Evolutionary conservation across 2,329 filamentous ascomycete genomes (phyloP).

Genomic region (Cladophialophora bantiana): DNA sequence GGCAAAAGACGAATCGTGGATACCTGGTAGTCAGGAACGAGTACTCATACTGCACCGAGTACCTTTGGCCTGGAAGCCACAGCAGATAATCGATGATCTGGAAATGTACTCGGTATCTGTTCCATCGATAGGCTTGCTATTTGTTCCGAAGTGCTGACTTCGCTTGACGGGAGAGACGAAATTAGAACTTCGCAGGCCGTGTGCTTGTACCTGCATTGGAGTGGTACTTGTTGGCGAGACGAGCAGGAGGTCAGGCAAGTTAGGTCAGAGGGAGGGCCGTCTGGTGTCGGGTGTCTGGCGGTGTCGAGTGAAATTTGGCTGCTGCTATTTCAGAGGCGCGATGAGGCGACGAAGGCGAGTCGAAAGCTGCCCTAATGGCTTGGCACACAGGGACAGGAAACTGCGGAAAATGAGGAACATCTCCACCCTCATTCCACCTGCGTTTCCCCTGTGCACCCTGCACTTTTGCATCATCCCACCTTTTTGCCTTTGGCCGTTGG

Average conservation of each 20-base stretch:
- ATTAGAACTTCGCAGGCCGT: constrained; percentile 3
- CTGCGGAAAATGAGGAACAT: not conserved
- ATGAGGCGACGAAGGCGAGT: not conserved
- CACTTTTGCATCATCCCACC: not conserved
- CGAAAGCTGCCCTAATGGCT: not conserved
- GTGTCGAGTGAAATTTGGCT: not conserved
- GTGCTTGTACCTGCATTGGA: constrained; percentile 18
- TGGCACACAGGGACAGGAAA: not conserved
- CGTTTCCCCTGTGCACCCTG: not conserved
- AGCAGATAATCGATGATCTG: not conserved
- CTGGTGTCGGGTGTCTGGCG: too few relatives aligned
- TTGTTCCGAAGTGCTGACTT: not conserved
- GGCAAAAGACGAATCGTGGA: not conserved
- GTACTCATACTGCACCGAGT: not conserved
- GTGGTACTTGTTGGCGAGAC: not conserved
- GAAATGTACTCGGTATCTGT: too few relatives aligned
- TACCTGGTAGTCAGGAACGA: too few relatives aligned
- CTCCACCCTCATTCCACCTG: constrained; percentile 7
- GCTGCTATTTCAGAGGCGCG: constrained; percentile 3
- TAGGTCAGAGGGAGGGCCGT: too few relatives aligned
- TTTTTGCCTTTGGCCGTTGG: not conserved
- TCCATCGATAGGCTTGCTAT: constrained; percentile 1
- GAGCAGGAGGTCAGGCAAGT: not conserved
- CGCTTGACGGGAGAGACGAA: constrained; percentile 10
- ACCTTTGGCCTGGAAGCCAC: not conserved